These are phyloP conservation scores for Laguncularia racemosa DNA, from an alignment of 345 rosid species.

Conservation along the genomic window DNA sequence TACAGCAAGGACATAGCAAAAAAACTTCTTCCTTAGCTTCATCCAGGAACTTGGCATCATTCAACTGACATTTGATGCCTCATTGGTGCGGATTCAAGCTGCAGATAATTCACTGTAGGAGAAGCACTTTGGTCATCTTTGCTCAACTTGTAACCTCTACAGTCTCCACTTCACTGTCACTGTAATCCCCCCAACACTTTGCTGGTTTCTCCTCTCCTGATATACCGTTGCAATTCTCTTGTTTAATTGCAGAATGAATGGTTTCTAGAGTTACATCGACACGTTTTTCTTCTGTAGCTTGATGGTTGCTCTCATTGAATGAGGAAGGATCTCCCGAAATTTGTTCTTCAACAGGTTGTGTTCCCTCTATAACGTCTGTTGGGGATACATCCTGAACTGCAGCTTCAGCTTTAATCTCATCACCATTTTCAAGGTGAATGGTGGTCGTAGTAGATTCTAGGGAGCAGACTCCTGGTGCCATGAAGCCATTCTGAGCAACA, in stretches of 20 bases:
- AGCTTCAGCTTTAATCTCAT: slow-evolving; percentile 33
- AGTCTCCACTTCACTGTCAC: slow-evolving; percentile 59
- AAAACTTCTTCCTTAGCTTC: no score
- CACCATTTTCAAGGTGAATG: slow-evolving; percentile 20
- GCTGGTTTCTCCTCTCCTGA: slow-evolving; percentile 32
- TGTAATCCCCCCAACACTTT: slow-evolving; percentile 83
- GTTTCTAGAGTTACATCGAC: slow-evolving; percentile 9
- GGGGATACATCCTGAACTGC: slow-evolving; percentile 27
- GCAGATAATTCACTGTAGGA: no score
- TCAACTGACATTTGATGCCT: no score
- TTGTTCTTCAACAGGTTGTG: slow-evolving; percentile 25
- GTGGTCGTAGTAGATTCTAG: slow-evolving; percentile 28
- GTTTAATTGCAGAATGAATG: slow-evolving; percentile 18
- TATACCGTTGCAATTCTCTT: slow-evolving; percentile 24
- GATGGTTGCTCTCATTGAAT: slow-evolving; percentile 20
- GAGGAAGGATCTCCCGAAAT: slow-evolving; percentile 19
- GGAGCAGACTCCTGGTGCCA: slow-evolving; percentile 23
- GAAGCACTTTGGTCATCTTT: no score
- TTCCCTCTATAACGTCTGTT: slow-evolving; percentile 29
- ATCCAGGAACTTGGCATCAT: no score
- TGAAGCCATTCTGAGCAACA: slow-evolving; percentile 44
- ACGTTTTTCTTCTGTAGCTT: slow-evolving; percentile 26
- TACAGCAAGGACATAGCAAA: no score
- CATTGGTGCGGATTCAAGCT: no score
- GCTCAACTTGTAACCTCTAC: slow-evolving; percentile 57